Base-by-base conservation (phyloP, 2,329 filamentous ascomycete genomes). In the Cladosporium sphaerospermum region DNA sequence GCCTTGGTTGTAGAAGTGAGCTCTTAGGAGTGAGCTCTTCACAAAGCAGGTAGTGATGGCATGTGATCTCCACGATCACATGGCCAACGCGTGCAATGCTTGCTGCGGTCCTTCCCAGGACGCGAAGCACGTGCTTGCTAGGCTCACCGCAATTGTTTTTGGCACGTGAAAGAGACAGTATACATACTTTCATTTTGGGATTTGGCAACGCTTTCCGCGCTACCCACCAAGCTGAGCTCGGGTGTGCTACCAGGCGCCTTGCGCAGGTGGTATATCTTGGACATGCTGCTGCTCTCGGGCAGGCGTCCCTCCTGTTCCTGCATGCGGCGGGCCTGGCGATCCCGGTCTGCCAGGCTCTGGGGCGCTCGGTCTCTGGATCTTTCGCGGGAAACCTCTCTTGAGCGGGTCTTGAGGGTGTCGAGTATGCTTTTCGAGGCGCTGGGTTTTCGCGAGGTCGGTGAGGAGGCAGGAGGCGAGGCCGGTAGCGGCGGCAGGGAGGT, bases 241-340 rank as follows among this genome's bases (percentile, higher is more conserved):
- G 75, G 74, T 45, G 75, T 75, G 36, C 75, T 77, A 31, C 72
- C 73, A n/a, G 71, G 68, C 51, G 66, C 67, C 52, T 69, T 71
- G 48, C 71, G 67, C 53, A 75, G 64, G 28, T 67, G 61, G 64
- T 72, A 68, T 66, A 76, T 53, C 42, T 63, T 64, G 3, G 61
- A 65, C 56, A 66, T 60, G 48, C 62, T 65, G 59, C 64, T 63
- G 40, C 58, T 65, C 14, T 55, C 57, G n/a, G 62, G 62, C 47
- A 58, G 48, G 28, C 69, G 63, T 13, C 65, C 64, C 16, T 62
- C 59, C 34, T 66, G 59, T 36, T 63, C 59, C 48, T 61, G 56
- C 45, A 58, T 60, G 52, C 48, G 62, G 45, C 63, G 60, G 54
- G 58, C 45, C 49, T 60, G 59, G 44, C 56, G 47, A 41, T 50